Evolutionary conservation across 805 yeast species (phyloP), one percentile per base, ranked within the genome.

Genomic region (Millerago galiae): DNA sequence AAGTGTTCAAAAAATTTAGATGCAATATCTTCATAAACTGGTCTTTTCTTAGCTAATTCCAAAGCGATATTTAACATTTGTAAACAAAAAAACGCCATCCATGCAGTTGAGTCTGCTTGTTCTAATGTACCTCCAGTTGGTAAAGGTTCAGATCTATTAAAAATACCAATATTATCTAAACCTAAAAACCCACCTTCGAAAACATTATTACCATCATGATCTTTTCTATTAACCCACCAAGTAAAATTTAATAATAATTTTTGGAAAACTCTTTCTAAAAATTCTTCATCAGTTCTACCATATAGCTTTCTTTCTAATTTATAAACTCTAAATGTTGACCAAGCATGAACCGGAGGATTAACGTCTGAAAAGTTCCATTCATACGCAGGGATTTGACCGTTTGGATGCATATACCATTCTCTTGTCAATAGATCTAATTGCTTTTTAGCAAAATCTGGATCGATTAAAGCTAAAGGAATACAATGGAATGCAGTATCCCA

Each of bases 401-500:
- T 89, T 36, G 96, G 96, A 60, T 91, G 96, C 95, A 88, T 87
- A 60, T 89, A 89, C 96, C 96, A 89, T 64, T 89, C 97, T 58
- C 96, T 74, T 26, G 95, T 83, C 60, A 89, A 68, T 44, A 89
- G 67, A 59, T 83, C 95, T 52, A 89, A 72, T 65, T 89, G 96
- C 53, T 77, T 81, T 62, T 89, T 89, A 29, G 96, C 95, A 66
- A 86, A 89, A 42, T 77, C 87, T 2, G 96, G 95, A 61, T 89
- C 97, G 56, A 89, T 79, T 89, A 89, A 85, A 5, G 96, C 91
- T 48, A 89, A 66, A 11, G 97, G 96, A 52, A 89, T 77, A 54
- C 95, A 85, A 65, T 89, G 97, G 78, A 89, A 89, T 0, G 96
- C 95, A 5, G 95, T 82, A 63, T 89, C 97, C 97, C 97, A 89